phyloP scores from a whole-genome alignment of 495 filamentous ascomycete genomes.

The Xeromyces bisporus region DNA sequence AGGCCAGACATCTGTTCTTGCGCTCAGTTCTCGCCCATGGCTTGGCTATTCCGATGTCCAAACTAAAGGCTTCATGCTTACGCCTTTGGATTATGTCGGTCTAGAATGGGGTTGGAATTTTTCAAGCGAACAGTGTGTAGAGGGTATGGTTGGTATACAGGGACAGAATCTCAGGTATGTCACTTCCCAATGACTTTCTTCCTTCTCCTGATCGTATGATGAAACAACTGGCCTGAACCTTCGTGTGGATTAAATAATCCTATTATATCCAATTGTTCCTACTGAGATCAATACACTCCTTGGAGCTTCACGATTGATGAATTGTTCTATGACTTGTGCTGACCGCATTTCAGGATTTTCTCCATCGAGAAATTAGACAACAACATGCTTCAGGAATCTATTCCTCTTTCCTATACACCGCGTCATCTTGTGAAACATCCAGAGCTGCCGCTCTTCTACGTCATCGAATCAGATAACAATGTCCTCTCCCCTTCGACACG shows the following conservation, averaged over 20 bases:
- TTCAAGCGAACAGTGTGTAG: slow-evolving; percentile 77
- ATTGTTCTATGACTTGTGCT: slow-evolving; percentile 8
- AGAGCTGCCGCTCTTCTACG: slow-evolving; percentile 77
- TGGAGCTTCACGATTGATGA: slow-evolving; percentile 1
- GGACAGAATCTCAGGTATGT: slow-evolving; percentile 76
- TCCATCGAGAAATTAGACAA: slow-evolving; percentile 72
- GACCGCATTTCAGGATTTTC: slow-evolving; percentile 52
- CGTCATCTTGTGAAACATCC: slow-evolving; percentile 76
- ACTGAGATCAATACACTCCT: slow-evolving; percentile 29
- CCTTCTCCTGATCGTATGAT: slow-evolving; percentile 40
- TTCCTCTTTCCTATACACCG: slow-evolving; percentile 80
- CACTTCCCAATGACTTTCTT: slow-evolving; percentile 3
- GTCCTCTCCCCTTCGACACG: slow-evolving; percentile 62
- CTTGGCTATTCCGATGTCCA: slow-evolving; percentile 75
- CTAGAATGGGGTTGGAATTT: slow-evolving; percentile 94
- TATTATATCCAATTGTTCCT: slow-evolving; percentile 66
- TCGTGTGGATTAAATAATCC: slow-evolving; percentile 37
- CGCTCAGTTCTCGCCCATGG: slow-evolving; percentile 82
- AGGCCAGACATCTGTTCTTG: slow-evolving; percentile 72
- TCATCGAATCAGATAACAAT: slow-evolving; percentile 85
- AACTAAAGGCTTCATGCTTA: slow-evolving; percentile 76
- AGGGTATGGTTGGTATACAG: slow-evolving; percentile 94
- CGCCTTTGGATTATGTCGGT: slow-evolving; percentile 71
- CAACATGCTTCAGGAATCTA: slow-evolving; percentile 74
- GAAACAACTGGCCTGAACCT: slow-evolving; percentile 37